A percentile compares a stretch with the other conserved stretches of the same genome.
Evolutionary conservation across 192 early-diverging fungal genomes (phyloP).

Genomic region (Coemansia sp.): DNA sequence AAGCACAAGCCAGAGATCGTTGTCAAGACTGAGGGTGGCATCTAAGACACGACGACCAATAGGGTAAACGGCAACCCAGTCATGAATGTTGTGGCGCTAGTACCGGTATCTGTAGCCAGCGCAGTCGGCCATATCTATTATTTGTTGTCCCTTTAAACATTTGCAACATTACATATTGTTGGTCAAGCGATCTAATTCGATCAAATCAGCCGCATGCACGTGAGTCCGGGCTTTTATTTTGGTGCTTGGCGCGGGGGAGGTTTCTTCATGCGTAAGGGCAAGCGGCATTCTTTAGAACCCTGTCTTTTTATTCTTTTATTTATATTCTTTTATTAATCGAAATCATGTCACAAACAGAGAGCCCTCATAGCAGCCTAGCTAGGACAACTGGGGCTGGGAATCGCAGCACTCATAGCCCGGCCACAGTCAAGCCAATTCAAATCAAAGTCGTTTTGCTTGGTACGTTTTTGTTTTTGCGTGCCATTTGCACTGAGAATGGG

Average conservation of each 20-base stretch:
- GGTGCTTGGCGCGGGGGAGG: not conserved
- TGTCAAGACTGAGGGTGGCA: not conserved
- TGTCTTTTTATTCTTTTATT: not conserved
- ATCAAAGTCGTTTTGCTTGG: conserved; percentile 96
- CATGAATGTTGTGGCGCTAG: no score
- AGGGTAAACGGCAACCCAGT: no score
- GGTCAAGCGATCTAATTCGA: not conserved
- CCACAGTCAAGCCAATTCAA: conserved; percentile 77
- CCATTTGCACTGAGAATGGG: not conserved
- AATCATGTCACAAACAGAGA: conserved; percentile 48
- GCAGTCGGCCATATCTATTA: not conserved
- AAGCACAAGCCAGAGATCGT: conserved; percentile 9
- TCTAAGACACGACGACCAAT: no score
- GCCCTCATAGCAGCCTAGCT: conserved; percentile 28
- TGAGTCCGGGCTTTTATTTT: not conserved
- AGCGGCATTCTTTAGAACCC: no score
- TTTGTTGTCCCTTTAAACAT: not conserved
- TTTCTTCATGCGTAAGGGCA: not conserved
- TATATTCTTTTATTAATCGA: conserved; percentile 5
- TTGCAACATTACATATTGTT: no score
- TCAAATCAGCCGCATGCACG: not conserved
- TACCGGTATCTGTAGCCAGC: no score
- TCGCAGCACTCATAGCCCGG: conserved; percentile 23
- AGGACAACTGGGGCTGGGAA: conserved; percentile 12
- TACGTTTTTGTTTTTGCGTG: conserved; percentile 52